These are phyloP conservation scores for Leishmania lainsoni DNA, from an alignment of 208 protist species.

Conservation along the genomic window DNA sequence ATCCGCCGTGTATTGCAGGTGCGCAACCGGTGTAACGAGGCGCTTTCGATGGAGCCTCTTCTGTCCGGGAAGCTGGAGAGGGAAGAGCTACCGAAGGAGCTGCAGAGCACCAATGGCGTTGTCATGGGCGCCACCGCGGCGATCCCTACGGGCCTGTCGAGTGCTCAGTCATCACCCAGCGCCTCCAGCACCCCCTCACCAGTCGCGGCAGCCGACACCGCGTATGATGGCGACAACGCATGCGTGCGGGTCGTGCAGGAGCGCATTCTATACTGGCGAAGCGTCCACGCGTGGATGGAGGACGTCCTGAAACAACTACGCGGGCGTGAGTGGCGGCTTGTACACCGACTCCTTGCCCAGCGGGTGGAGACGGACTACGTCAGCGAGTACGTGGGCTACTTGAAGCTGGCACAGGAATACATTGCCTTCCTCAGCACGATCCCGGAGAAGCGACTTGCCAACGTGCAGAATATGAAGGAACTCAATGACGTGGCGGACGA, in stretches of 20 bases:
- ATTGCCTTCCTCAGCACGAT: slow-evolving; percentile 64
- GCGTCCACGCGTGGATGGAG: slow-evolving; percentile 75
- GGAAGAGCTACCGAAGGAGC: slow-evolving; percentile 27
- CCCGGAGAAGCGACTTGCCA: slow-evolving; percentile 51
- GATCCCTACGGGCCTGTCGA: not conserved
- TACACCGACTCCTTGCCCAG: slow-evolving; percentile 70
- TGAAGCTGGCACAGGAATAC: slow-evolving; percentile 64
- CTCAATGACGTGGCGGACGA: slow-evolving; percentile 38
- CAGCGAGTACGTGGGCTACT: slow-evolving; percentile 66
- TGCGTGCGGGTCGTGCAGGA: slow-evolving; percentile 45
- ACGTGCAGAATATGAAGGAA: slow-evolving; percentile 29
- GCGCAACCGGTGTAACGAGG: slow-evolving; percentile 60
- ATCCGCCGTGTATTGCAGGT: slow-evolving; percentile 63
- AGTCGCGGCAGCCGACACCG: not conserved
- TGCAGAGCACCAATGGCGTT: slow-evolving; percentile 18
- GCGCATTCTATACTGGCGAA: slow-evolving; percentile 74
- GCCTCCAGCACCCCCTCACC: not conserved
- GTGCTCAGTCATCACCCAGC: not conserved
- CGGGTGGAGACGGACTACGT: slow-evolving; percentile 78
- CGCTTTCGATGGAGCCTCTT: slow-evolving; percentile 59
- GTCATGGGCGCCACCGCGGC: not conserved
- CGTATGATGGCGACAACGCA: slow-evolving; percentile 19
- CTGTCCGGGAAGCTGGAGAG: slow-evolving; percentile 39
- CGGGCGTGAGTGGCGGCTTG: slow-evolving; percentile 79
- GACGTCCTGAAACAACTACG: slow-evolving; percentile 71